phyloP scores from a whole-genome alignment of 73 alveolate species.

The Tetrahymena borealis region DNA sequence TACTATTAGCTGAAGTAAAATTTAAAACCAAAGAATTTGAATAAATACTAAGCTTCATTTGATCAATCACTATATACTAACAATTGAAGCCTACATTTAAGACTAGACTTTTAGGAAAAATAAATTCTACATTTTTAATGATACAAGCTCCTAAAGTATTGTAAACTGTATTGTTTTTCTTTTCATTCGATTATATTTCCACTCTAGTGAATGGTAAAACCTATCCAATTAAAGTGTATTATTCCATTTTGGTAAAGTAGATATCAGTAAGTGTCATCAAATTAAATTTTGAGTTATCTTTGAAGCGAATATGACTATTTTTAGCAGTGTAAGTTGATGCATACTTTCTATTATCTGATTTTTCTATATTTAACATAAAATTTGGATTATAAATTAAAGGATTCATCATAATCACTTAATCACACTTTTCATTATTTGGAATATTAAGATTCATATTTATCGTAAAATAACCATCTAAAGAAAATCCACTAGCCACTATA shows the following conservation, averaged over 20 bases:
- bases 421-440: background rate
- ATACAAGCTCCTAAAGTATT: background rate
- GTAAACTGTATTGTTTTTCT: background rate
- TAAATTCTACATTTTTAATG: background rate
- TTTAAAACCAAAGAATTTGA: background rate
- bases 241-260: background rate
- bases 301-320: background rate
- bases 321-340: background rate
- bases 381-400: background rate
- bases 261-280: background rate
- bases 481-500: background rate
- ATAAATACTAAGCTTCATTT: background rate
- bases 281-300: background rate
- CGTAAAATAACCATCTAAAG: background rate
- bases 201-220: background rate
- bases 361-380: background rate
- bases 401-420: background rate
- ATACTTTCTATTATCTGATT: background rate
- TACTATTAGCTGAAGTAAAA: background rate
- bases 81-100: background rate
- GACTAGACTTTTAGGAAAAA: background rate
- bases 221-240: background rate
- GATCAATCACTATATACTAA: background rate
- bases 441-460: background rate
- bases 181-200: background rate